These are phyloP conservation scores for Leucaena leucocephala DNA, from an alignment of 306 rosid genomes.

Conservation along the genomic window DNA sequence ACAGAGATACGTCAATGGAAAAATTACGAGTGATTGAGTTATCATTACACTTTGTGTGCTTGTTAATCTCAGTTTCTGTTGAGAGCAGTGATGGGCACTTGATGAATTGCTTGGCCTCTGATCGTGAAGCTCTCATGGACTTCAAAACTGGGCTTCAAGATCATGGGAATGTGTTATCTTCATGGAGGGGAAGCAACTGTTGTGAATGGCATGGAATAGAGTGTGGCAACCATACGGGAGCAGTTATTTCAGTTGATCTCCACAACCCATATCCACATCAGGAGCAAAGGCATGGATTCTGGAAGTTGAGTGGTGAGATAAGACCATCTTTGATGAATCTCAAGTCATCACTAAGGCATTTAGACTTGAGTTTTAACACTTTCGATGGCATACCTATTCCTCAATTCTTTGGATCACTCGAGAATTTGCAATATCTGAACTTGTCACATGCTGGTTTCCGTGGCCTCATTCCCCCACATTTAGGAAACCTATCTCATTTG, in stretches of 20 bases:
- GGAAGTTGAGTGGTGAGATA: conserved; percentile 43
- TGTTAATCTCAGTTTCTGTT: neutral
- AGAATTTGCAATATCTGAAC: conserved; percentile 49
- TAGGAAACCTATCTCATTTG: conserved; percentile 48
- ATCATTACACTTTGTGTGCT: conserved; percentile 21
- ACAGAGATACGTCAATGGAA: conserved; percentile 29
- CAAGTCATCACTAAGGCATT: conserved; percentile 43
- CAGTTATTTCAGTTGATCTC: conserved; percentile 46
- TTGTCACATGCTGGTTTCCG: conserved; percentile 48
- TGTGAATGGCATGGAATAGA: conserved; percentile 52
- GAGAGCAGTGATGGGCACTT: conserved; percentile 3
- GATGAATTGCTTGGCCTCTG: conserved; percentile 32
- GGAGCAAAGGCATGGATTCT: neutral
- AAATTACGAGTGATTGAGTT: conserved; percentile 11
- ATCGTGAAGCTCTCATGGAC: conserved; percentile 43
- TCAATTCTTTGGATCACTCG: conserved; percentile 40
- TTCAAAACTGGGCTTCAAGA: conserved; percentile 51
- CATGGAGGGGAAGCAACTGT: conserved; percentile 49
- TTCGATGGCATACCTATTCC: conserved; percentile 13
- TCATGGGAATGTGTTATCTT: conserved; percentile 43
- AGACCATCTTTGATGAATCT: conserved; percentile 51
- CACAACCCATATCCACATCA: conserved; percentile 33
- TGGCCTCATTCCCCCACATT: conserved; percentile 37
- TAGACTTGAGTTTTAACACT: conserved; percentile 47
- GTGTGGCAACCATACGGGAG: conserved; percentile 43